phyloP scores from a whole-genome alignment of 1,284 basidiomycete species.

The Pascua sp. region DNA sequence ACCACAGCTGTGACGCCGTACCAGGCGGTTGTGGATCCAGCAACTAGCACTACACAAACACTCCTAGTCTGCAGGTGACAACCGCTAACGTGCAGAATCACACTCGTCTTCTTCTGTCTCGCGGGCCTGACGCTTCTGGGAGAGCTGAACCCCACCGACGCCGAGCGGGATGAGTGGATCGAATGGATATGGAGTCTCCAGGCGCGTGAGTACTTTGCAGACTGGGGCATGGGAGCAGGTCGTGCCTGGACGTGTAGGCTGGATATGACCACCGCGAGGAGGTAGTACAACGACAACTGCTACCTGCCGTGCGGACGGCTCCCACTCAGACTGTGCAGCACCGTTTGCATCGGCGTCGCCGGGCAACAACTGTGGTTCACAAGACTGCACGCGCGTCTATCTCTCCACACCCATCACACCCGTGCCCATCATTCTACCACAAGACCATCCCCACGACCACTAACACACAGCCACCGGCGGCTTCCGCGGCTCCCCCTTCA shows the following conservation, averaged over 20 bases:
- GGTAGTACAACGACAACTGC: too few relatives aligned
- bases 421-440: too few relatives aligned
- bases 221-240: neutral
- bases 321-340: neutral
- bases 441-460: neutral
- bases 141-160: constrained; percentile 54
- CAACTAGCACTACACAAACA: too few relatives aligned
- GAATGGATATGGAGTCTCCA: constrained; percentile 88
- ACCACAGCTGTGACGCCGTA: too few relatives aligned
- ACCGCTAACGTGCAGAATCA: constrained; percentile 57
- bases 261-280: too few relatives aligned
- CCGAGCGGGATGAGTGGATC: constrained; percentile 63
- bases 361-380: too few relatives aligned
- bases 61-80: neutral
- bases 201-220: constrained; percentile 44
- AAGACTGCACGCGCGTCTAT: too few relatives aligned
- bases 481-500: constrained; percentile 71
- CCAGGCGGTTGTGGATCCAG: too few relatives aligned
- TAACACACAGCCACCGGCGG: constrained; percentile 58
- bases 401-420: too few relatives aligned
- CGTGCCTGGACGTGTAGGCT: too few relatives aligned
- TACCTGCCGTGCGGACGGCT: neutral
- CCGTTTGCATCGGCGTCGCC: too few relatives aligned
- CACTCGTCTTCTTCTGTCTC: constrained; percentile 78
- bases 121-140: constrained; percentile 71